phyloP scores from a whole-genome alignment of 257 asterid species.

The Striga asiatica region DNA sequence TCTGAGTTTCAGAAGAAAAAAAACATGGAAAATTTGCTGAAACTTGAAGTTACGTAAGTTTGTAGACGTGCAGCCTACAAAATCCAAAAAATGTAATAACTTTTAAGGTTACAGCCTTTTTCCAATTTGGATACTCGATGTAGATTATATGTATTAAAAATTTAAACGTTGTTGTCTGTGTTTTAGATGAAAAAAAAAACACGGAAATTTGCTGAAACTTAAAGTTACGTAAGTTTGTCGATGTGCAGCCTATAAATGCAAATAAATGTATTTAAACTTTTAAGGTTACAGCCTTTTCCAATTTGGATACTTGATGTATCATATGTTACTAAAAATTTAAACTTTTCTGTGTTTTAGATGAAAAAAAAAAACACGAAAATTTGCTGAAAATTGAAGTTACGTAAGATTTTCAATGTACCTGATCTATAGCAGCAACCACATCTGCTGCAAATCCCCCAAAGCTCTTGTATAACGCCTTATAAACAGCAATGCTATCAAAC shows the following conservation, averaged over 20 bases:
- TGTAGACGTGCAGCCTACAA: slow-evolving; percentile 67
- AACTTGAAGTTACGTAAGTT: too few species aligned
- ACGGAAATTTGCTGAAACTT: too few species aligned
- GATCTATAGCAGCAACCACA: slow-evolving; percentile 98
- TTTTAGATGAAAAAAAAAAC: background rate
- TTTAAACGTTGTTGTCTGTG: background rate
- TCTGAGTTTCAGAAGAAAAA: too few species aligned
- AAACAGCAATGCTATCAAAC: slow-evolving; percentile 65
- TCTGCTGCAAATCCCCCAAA: slow-evolving; percentile 99
- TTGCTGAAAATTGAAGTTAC: too few species aligned
- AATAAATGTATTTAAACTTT: background rate
- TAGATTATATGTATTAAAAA: background rate
- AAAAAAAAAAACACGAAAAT: background rate
- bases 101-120: too few species aligned
- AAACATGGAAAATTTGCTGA: background rate
- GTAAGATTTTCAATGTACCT: slow-evolving; percentile 56
- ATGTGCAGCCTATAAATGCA: slow-evolving; percentile 58
- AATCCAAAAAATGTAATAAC: background rate
- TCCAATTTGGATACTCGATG: too few species aligned
- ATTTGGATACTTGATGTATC: too few species aligned
- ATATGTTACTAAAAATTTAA: background rate
- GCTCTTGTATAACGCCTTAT: slow-evolving; percentile 95
- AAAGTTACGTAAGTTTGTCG: too few species aligned
- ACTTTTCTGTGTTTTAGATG: background rate
- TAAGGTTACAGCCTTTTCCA: too few species aligned